Evolutionary conservation across 2,329 filamentous ascomycete species (phyloP), one percentile per base, ranked within the genome.

Genomic region (Penicillium nordicum): DNA sequence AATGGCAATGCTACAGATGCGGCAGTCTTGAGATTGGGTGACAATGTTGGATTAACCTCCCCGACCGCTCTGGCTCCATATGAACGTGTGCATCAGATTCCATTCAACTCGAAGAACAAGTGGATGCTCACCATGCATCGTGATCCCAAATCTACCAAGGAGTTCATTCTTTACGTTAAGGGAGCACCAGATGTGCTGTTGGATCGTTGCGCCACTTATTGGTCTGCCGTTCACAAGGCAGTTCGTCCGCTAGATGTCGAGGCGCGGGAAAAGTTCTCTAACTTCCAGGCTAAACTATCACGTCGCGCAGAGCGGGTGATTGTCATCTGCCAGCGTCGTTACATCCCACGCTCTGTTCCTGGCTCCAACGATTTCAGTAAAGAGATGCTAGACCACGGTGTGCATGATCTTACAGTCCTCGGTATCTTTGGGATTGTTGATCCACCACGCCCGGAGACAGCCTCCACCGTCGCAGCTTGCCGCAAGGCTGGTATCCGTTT

Each of bases 81-180:
- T 85, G 80, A 81, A 41, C 85, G 83, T 53, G 80, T 84, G 3
- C 90, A 86, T 64, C 85, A 88, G 55, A 78, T 90, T 23, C 85
- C 87, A 0, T 92, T 92, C 75, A 92, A 92, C 75, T 90, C 87
- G 71, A 90, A 90, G 76, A 92, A 92, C 76, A 92, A 92, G 72
- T 92, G 86, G 73, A 92, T 91, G 84, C 83, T 92, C 50, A 82
- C 84, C 32, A 80, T 87, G 57, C 62, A 63, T 55, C 57, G 62
- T 55, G 60, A 69, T 62, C 65, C 61, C 68, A 74, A 30, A 74
- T 73, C 16, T 62, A 78, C 34, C 11, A 57, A 57, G 5, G 49
- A 41, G 18, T 67, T 67, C 27, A 57, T 69, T 37, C 38, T 71
- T 30, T 68, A 87, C 30, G 88, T 92, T 69, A 92, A 93, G 69